Percentiles rank a stretch among this genome's conserved stretches.
Evolutionary conservation across 2,329 filamentous ascomycete species (phyloP).

Genomic region (Pseudodiploospora longispora): DNA sequence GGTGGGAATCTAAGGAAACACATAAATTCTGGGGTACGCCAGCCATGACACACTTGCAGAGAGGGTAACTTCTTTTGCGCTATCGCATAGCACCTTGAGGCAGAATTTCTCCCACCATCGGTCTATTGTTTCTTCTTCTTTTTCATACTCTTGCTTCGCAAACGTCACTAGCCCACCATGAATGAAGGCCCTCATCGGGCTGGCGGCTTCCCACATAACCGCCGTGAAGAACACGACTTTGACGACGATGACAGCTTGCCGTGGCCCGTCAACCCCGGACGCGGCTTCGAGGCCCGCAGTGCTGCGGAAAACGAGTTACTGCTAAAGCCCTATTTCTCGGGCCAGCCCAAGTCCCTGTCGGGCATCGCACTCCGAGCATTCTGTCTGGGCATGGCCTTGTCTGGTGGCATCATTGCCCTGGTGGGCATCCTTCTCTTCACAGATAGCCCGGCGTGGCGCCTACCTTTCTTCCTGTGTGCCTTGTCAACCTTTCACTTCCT

Average conservation of each 20-base stretch:
- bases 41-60: no score
- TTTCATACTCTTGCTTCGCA: no score
- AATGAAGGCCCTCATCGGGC: no score
- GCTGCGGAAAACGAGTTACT: constrained; percentile 3
- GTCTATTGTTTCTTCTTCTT: no score
- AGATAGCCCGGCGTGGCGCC: constrained; percentile 47
- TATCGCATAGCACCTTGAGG: no score
- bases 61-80: no score
- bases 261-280: constrained; percentile 11
- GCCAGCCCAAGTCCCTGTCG: constrained; percentile 47
- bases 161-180: no score
- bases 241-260: neutral
- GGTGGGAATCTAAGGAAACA: no score
- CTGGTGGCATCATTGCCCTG: constrained; percentile 25
- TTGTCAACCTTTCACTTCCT: constrained; percentile 88
- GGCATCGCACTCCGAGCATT: constrained; percentile 53
- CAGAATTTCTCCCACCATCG: no score
- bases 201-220: no score
- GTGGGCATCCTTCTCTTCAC: constrained; percentile 26
- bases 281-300: neutral
- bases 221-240: neutral
- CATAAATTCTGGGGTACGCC: no score
- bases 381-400: constrained; percentile 39
- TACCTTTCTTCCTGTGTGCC: constrained; percentile 57
- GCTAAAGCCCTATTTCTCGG: constrained; percentile 31